Base-by-base conservation (phyloP, 331 rosid genomes). In the Quercus phellos region DNA sequence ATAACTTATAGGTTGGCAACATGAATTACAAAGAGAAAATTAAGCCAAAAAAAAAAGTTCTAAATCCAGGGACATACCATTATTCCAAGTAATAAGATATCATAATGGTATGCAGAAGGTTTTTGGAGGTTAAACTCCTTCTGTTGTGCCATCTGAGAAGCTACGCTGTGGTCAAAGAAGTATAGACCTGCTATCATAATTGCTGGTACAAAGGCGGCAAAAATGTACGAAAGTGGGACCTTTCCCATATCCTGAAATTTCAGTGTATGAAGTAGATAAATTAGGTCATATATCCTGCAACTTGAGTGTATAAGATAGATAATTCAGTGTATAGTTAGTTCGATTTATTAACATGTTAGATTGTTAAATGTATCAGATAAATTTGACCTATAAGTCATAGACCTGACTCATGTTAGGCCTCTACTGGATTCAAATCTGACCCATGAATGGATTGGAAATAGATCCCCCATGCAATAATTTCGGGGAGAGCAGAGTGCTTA, bases 91-190 rank as follows among this genome's bases (percentile, higher is more conserved):
- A 92, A 80, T 4, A 92, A 54, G 68, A 92, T 5, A 74, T 92
- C 97, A 59, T 88, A 90, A 84, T 92, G 96, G 81, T 88, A 92
- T 22, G 97, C 85, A 75, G 97, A 79, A 75, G 96, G 97, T 38
- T 90, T 92, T 76, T 88, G 93, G 83, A 92, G 96, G 82, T 92
- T 92, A 67, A 90, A 92, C 80, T 92, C 91, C 83, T 90, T 79
- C 84, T 89, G 92, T 68, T 92, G 97, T 5, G 96, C 91, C 90
- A 92, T 63, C 83, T 90, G 83, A 54, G 97, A 82, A 67, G 92
- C 96, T 64, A 92, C 97, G 19, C 94, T 82, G 74, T 90, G 97
- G 77, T 92, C 96, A 27, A 92, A 92, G 73, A 90, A 90, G 89
- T 90, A 89, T 34, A 92, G 87, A 38, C 91, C 90, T n/a, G 97